Evolutionary conservation across 192 early-diverging fungal species (phyloP).

Genomic region (Podila minutissima): DNA sequence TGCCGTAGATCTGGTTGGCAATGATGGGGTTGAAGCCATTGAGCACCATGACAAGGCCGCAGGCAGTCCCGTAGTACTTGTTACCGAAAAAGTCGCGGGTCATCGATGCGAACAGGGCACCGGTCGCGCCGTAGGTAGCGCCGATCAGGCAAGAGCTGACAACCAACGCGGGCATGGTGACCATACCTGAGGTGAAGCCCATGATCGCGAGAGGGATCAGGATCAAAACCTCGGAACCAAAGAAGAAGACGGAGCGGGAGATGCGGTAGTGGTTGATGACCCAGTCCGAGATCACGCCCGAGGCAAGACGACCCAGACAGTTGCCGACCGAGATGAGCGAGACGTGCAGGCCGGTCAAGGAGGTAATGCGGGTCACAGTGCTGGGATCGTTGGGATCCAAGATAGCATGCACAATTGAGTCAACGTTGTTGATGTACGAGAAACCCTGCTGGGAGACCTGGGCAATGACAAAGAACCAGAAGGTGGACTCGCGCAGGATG

Average conservation of each 20-base stretch:
- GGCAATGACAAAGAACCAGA: conserved; percentile 52
- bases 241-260: conserved; percentile 49
- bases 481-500: conserved; percentile 33
- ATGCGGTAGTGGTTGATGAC: conserved; percentile 45
- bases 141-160: conserved; percentile 37
- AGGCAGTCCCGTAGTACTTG: conserved; percentile 39
- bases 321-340: conserved; percentile 47
- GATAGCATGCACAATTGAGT: conserved; percentile 47
- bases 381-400: conserved; percentile 31
- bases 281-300: conserved; percentile 48
- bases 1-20: conserved; percentile 43
- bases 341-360: conserved; percentile 43
- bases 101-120: conserved; percentile 47
- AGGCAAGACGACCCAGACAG: conserved; percentile 46
- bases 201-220: conserved; percentile 41
- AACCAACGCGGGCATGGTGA: conserved; percentile 15
- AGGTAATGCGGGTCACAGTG: conserved; percentile 15
- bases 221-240: conserved; percentile 39
- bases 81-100: conserved; percentile 43
- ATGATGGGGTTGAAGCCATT: conserved; percentile 49
- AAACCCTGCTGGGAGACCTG: conserved; percentile 47
- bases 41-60: conserved; percentile 50
- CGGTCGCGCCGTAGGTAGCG: conserved; percentile 46
- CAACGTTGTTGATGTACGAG: conserved; percentile 51
- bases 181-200: conserved; percentile 21